Conservation (phyloP, 208 protist species). For the Acanthamoeba sp. region DNA sequence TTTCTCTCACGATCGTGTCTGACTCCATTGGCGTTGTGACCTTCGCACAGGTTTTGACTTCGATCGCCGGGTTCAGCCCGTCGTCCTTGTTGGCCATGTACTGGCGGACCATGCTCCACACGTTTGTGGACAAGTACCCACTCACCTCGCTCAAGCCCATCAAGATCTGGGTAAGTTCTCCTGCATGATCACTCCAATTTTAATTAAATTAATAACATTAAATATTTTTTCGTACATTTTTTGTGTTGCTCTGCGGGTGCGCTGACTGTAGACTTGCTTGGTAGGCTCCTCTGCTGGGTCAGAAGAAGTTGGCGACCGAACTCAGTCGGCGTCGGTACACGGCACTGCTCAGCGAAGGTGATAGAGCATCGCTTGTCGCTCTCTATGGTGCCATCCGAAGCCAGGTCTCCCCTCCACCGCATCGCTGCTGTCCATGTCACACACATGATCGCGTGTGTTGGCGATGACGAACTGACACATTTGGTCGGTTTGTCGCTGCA, state of each 20-base stretch:
- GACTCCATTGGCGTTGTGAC: background rate
- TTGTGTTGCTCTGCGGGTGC: no score
- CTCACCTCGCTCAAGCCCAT: background rate
- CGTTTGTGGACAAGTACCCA: constrained; percentile 71
- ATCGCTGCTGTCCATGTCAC: background rate
- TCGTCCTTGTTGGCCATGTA: constrained; percentile 19
- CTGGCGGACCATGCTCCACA: constrained; percentile 60
- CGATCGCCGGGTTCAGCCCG: background rate
- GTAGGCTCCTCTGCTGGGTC: constrained; percentile 24
- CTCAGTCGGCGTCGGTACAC: constrained; percentile 10
- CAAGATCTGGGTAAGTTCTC: constrained; percentile 59
- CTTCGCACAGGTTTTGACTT: background rate
- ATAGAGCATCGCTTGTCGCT: constrained; percentile 13
- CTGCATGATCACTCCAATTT: background rate
- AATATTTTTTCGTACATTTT: no score
- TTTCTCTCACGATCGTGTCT: background rate
- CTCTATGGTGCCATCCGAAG: constrained; percentile 39
- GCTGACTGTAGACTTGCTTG: no score
- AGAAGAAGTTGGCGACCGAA: background rate
- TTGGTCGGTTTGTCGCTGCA: background rate
- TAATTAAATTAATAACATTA: no score
- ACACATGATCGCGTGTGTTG: background rate
- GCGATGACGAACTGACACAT: background rate
- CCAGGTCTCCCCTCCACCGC: background rate
- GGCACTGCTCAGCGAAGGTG: background rate